Base-by-base conservation (phyloP, 345 rosid species). In the Mercurialis annua region DNA sequence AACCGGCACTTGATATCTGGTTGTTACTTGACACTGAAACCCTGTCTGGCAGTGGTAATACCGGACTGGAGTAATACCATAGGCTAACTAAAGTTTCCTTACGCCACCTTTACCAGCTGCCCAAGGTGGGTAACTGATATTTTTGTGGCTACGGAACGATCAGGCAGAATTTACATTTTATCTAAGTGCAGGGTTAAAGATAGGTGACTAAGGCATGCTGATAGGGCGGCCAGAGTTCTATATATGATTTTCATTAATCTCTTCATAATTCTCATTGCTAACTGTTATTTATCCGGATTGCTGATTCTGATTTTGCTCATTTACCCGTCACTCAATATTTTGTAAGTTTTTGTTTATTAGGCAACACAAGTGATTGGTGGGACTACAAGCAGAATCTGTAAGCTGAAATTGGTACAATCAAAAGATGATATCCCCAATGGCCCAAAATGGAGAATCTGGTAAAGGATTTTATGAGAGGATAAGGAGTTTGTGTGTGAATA, bases 361-460 rank as follows among this genome's bases (percentile, higher is more conserved):
- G 27, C 27, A 7, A 31, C 30, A 30, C 2, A 51, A 56, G 31
- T 4, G 27, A 26, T 40, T 33, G 62, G 40, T 58, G 62, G 43
- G 43, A 33, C 26, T 18, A 29, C 8, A 30, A 36, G 43, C 47
- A 60, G 49, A 38, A 60, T 21, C 27, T 24, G 14, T 43, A 38
- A 51, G 15, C 26, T 16, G 34, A 61, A 7, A 61, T 21, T 61
- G 11, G 34, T 14, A 23, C 34, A 27, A 61, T 24, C 6, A 43
- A 42, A 61, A 40, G 49, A 21, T 9, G 5, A 23, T 52, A 40
- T 24, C 34, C 63, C 21, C 33, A 33, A 21, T 34, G 10, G 20
- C 12, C n/a, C 7, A 23, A 38, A 17, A 2, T 21, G 11, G 60
- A 38, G 69, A 65, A 65, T 53, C 34, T 65, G 48, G 47, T n/a